These are phyloP conservation scores for Sporodiniella umbellata DNA, from an alignment of 371 early-diverging fungal species.

Conservation along the genomic window DNA sequence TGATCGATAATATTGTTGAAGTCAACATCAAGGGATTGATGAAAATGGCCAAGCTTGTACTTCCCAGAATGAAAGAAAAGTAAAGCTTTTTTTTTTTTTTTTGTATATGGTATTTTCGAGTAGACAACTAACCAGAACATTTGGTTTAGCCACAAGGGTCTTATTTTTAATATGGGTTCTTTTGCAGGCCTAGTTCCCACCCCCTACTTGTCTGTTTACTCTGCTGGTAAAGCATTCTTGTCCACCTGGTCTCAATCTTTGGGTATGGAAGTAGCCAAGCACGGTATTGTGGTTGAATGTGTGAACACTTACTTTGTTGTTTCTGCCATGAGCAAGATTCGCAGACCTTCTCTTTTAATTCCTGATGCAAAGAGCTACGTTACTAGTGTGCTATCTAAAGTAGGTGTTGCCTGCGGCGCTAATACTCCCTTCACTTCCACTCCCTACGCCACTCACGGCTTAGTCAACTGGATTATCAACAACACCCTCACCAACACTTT, in stretches of 20 bases:
- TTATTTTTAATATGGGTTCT: conserved; percentile 94
- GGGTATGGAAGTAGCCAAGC: conserved; percentile 75
- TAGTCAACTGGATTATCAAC: conserved; percentile 73
- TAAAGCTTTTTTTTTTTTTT: conserved; percentile 18
- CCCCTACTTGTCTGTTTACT: conserved; percentile 90
- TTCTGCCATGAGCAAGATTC: conserved; percentile 91
- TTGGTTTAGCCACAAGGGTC: conserved; percentile 63
- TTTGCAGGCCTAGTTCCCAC: conserved; percentile 87
- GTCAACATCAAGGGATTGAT: conserved; percentile 87
- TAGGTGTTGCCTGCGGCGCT: conserved; percentile 77
- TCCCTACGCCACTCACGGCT: conserved; percentile 81
- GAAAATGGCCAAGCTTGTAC: conserved; percentile 78
- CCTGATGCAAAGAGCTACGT: conserved; percentile 87
- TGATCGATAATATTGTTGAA: conserved; percentile 75
- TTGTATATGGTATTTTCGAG: no score
- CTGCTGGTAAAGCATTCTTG: conserved; percentile 93
- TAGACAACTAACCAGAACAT: no score
- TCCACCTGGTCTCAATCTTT: conserved; percentile 88
- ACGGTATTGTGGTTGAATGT: conserved; percentile 84
- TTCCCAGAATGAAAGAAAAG: conserved; percentile 72
- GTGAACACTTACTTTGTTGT: conserved; percentile 93
- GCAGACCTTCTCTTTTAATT: conserved; percentile 69
- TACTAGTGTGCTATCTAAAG: conserved; percentile 61
- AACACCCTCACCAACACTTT: conserved; percentile 56
- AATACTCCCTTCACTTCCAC: conserved; percentile 68